Conservation (phyloP, 2,329 filamentous ascomycete genomes). For the Ceratocystis smalleyi region DNA sequence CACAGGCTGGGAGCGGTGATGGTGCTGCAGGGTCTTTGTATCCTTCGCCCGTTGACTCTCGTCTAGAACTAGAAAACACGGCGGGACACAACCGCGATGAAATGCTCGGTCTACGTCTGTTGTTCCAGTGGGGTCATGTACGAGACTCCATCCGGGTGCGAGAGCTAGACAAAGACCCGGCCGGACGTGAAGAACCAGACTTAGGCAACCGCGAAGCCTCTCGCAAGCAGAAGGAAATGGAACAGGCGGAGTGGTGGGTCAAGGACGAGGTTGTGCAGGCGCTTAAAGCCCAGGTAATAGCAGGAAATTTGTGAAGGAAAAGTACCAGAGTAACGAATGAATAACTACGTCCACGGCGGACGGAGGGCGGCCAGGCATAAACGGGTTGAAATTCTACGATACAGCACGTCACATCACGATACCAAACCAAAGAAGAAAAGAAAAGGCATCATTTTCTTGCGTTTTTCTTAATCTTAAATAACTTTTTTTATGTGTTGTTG, state of each 20-base stretch:
- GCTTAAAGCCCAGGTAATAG: conserved; percentile 35
- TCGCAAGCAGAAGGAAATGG: conserved; percentile 18
- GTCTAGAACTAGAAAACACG: conserved; percentile 47
- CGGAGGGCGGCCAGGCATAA: background rate
- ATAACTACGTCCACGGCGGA: background rate
- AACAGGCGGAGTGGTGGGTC: conserved; percentile 37
- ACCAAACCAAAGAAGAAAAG: too few species aligned
- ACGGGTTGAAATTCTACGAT: background rate
- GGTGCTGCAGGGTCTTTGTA: conserved; percentile 25
- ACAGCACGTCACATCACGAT: background rate
- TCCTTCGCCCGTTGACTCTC: conserved; percentile 45
- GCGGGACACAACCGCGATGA: conserved; percentile 27
- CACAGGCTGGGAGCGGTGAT: conserved; percentile 33
- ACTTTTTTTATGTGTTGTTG: conserved; percentile 14
- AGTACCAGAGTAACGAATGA: background rate
- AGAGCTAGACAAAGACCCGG: conserved; percentile 17
- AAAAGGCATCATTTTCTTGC: background rate
- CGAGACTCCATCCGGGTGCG: background rate
- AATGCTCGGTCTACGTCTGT: conserved; percentile 34
- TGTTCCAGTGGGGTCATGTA: conserved; percentile 38
- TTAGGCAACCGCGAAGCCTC: conserved; percentile 19
- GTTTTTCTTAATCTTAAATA: conserved; percentile 6
- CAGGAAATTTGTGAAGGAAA: background rate
- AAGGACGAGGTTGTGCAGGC: conserved; percentile 39
- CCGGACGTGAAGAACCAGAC: conserved; percentile 20